Base-by-base conservation (phyloP, 176 grass and related monocot genomes). In the Poa annua region DNA sequence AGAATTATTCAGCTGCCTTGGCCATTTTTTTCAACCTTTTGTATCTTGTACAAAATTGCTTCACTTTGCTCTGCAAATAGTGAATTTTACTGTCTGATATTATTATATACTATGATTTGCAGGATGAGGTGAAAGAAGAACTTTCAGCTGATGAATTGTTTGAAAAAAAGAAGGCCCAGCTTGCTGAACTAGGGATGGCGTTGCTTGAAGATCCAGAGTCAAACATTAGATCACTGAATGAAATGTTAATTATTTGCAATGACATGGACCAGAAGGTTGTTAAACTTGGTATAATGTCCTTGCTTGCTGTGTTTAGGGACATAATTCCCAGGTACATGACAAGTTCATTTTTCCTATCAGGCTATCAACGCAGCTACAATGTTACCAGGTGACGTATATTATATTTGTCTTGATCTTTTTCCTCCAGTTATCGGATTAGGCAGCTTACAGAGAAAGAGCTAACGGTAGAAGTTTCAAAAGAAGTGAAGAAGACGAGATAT, bases 291-390 rank as follows among this genome's bases (percentile, higher is more conserved):
- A 65, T 98, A 68, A 93, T 93, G 92, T 98, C 96, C 33, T 85
- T 96, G 85, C 86, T 96, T 81, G 96, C 91, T 76, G 96, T 98
- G 57, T 98, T 98, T 78, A 93, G 86, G 86, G 96, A 98, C 56
- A 93, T 98, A 68, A 98, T 96, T 93, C 96, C 85, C 21, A 79
- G 75, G 71, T 92, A 45, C 26, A 15, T 68, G 15, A 6, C 80
- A 45, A 45, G 17, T 74, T 57, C 32, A 14, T 74, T 62, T 73
- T 47, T 77, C 6, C 69, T 65, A 65, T 85, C 52, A 35, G 53
- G 4, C 69, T 65, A 65, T 85, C 52, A 35, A 47, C 15, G 8
- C 71, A 14, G 21, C 21, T 21, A 16, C 6, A 41, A 17, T 80
- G 8, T 66, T 63, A 15, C 63, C 12, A 76, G 24, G 15, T 72